Evolutionary conservation across 768 basidiomycete genomes (phyloP).

Genomic region (Saitozyma podzolica): DNA sequence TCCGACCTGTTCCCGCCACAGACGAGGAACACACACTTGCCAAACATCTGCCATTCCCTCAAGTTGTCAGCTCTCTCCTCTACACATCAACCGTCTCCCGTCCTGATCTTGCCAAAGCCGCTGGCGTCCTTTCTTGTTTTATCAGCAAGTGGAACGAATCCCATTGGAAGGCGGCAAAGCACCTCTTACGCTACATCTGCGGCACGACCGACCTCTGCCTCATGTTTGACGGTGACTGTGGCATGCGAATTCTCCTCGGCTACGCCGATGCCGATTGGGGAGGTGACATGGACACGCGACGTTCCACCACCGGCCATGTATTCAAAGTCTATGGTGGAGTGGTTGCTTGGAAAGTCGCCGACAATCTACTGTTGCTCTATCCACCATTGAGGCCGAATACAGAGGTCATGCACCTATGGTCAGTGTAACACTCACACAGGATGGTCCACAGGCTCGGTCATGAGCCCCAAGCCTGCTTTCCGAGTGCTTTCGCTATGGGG

Average conservation of each 20-base stretch:
- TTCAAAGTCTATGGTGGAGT: conserved; percentile 47
- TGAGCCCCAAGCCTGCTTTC: no score
- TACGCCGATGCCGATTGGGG: conserved; percentile 53
- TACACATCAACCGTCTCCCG: conserved; percentile 17
- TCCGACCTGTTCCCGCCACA: conserved; percentile 9
- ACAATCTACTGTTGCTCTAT: conserved; percentile 11
- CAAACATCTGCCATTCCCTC: conserved; percentile 12
- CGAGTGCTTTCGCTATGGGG: no score
- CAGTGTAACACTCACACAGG: no score
- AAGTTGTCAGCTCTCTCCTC: background rate
- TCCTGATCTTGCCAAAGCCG: conserved; percentile 35
- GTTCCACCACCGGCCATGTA: conserved; percentile 52
- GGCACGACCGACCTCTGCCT: conserved; percentile 46
- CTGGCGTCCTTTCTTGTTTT: conserved; percentile 44
- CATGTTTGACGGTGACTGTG: conserved; percentile 32
- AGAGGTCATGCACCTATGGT: no score
- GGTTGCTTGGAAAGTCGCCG: background rate
- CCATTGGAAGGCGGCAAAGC: conserved; percentile 46
- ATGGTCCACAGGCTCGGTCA: no score
- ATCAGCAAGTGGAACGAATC: conserved; percentile 46
- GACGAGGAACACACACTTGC: conserved; percentile 16
- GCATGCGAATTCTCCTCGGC: conserved; percentile 17
- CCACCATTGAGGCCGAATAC: conserved; percentile 58
- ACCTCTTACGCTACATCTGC: conserved; percentile 56
- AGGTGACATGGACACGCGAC: conserved; percentile 31